A percentile compares a stretch with the other conserved stretches of the same genome.
Evolutionary conservation across 495 filamentous ascomycete species (phyloP).

Genomic region (Penicillium ochrochloron): DNA sequence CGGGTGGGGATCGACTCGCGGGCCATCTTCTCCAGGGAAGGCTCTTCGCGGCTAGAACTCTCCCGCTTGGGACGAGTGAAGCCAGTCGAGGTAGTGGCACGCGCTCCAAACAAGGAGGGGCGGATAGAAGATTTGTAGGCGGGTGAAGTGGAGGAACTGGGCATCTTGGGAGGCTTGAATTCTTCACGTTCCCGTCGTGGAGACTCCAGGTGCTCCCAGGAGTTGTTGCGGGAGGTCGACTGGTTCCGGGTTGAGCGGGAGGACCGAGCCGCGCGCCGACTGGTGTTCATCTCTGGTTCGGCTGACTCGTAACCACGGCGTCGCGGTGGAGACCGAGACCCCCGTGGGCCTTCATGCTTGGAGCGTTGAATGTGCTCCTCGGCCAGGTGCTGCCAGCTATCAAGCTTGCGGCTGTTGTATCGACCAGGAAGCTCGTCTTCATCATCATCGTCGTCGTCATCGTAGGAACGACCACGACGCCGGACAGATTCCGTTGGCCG

Average conservation of each 20-base stretch:
- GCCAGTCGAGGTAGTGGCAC: conserved; percentile 39
- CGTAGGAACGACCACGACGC: conserved; percentile 25
- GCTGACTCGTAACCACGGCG: conserved; percentile 39
- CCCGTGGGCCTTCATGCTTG: conserved; percentile 33
- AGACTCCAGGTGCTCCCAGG: conserved; percentile 41
- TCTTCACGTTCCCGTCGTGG: conserved; percentile 31
- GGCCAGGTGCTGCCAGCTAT: conserved; percentile 31
- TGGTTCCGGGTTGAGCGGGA: conserved; percentile 36
- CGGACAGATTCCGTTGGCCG: conserved; percentile 26
- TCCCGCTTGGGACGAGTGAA: conserved; percentile 37
- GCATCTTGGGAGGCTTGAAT: conserved; percentile 36
- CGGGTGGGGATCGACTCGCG: conserved; percentile 32
- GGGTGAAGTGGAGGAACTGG: conserved; percentile 37
- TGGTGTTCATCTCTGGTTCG: conserved; percentile 40
- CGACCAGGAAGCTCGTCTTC: conserved; percentile 27
- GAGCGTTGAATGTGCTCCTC: conserved; percentile 47
- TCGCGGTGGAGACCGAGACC: conserved; percentile 40
- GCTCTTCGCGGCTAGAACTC: conserved; percentile 28
- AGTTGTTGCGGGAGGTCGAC: conserved; percentile 40
- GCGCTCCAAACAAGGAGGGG: conserved; percentile 34
- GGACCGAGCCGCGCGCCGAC: conserved; percentile 36
- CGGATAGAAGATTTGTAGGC: conserved; percentile 30
- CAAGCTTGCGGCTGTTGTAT: conserved; percentile 13
- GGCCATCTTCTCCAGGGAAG: conserved; percentile 31
- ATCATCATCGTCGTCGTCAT: conserved; percentile 39